Conservation (phyloP, 805 yeast genomes). For the Starmerella etchellsii region DNA sequence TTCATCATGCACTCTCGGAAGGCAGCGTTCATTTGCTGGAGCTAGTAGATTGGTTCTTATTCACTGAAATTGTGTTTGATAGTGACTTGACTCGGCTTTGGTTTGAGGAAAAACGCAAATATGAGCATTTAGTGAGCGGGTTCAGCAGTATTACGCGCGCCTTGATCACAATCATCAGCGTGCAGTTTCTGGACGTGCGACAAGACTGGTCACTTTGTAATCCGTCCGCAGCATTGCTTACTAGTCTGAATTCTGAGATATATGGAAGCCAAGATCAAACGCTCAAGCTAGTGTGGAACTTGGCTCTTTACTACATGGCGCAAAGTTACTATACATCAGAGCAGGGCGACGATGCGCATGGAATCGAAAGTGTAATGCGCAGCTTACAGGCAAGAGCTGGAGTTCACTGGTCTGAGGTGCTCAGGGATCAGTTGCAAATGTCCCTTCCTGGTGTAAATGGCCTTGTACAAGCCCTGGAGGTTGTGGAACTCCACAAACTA, state of each 20-base stretch:
- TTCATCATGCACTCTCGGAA: constrained; percentile 6
- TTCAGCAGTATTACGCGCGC: constrained; percentile 5
- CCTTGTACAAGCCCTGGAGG: constrained; percentile 11
- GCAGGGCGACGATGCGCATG: constrained; percentile 5
- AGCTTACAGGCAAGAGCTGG: constrained; percentile 13
- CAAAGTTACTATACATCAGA: constrained; percentile 15
- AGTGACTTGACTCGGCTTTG: constrained; percentile 17
- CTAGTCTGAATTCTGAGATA: constrained; percentile 14
- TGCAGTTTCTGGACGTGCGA: constrained; percentile 23
- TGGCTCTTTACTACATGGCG: constrained; percentile 21
- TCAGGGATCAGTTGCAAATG: constrained; percentile 9
- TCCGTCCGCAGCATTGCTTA: constrained; percentile 16
- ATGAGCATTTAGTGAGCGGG: neutral
- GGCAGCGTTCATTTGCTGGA: constrained; percentile 13
- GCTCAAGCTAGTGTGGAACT: constrained; percentile 24
- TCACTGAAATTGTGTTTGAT: constrained; percentile 18
- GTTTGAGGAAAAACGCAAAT: constrained; percentile 10
- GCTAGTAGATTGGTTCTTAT: constrained; percentile 17
- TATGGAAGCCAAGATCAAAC: neutral
- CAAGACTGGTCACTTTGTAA: constrained; percentile 18
- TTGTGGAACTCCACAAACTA: constrained; percentile 2
- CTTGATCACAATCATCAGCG: constrained; percentile 14
- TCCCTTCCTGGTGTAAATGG: constrained; percentile 6
- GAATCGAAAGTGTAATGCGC: constrained; percentile 12
- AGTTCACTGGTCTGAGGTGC: constrained; percentile 16